phyloP scores from a whole-genome alignment of 139 green algal genomes.

The Picochlorum sp. region DNA sequence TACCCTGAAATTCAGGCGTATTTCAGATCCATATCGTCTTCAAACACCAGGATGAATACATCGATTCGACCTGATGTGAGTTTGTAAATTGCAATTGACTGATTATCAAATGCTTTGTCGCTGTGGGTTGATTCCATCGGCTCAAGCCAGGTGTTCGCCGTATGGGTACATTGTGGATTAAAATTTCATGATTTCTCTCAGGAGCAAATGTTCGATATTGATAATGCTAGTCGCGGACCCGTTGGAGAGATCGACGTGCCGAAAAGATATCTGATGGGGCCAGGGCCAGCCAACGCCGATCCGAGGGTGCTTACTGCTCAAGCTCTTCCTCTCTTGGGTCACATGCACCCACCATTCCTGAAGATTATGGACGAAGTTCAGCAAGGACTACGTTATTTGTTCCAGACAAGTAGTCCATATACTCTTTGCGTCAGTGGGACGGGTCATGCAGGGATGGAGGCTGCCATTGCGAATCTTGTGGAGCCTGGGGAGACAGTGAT shows the following conservation, averaged over 20 bases:
- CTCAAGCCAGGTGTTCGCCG: no score
- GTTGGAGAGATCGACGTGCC: conserved; percentile 40
- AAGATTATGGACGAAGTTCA: conserved; percentile 84
- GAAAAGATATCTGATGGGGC: conserved; percentile 68
- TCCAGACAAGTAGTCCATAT: conserved; percentile 76
- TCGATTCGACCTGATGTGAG: background rate
- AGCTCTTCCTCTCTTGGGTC: conserved; percentile 69
- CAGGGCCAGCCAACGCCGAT: conserved; percentile 71
- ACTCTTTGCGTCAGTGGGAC: conserved; percentile 73
- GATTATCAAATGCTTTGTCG: no score
- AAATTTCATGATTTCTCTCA: background rate
- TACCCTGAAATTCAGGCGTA: background rate
- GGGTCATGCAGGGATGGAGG: conserved; percentile 86
- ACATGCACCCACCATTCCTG: conserved; percentile 88
- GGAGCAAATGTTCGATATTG: conserved; percentile 3
- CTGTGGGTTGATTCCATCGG: no score
- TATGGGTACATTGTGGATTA: no score
- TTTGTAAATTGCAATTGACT: background rate
- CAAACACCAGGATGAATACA: background rate
- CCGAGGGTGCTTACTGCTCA: conserved; percentile 66
- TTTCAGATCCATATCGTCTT: background rate
- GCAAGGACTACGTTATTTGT: conserved; percentile 64
- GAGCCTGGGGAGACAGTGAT: conserved; percentile 80
- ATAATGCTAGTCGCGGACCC: conserved; percentile 12
- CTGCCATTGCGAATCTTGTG: conserved; percentile 76